These are phyloP conservation scores for Pythium myriotylum DNA, from an alignment of 352 stramenopile genomes.

Conservation along the genomic window DNA sequence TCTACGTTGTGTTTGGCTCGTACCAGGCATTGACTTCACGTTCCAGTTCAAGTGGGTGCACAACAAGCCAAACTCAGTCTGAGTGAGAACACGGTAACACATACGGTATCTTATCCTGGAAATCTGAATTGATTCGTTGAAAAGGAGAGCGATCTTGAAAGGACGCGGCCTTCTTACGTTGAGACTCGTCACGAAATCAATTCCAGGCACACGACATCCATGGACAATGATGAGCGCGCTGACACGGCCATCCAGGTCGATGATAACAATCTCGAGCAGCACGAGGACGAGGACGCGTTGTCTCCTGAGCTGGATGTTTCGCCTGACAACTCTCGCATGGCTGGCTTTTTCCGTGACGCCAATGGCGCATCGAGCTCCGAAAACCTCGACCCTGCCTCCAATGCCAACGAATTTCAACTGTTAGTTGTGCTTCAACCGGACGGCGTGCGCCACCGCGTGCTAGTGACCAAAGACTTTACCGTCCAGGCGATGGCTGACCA, in stretches of 20 bases:
- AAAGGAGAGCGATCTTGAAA: constrained; percentile 1
- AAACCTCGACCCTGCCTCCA: constrained; percentile 7
- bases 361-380: constrained; percentile 2
- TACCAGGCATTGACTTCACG: too few relatives aligned
- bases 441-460: constrained; percentile 70
- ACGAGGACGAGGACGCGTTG: constrained; percentile 1
- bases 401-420: constrained; percentile 48
- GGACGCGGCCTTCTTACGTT: too few relatives aligned
- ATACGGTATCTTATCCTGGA: too few relatives aligned
- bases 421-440: constrained; percentile 77
- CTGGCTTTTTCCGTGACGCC: constrained; percentile 11
- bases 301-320: too few relatives aligned
- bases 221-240: constrained; percentile 8
- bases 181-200: too few relatives aligned
- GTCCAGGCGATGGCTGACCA: constrained; percentile 53
- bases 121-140: neutral
- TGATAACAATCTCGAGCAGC: constrained; percentile 6
- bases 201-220: neutral
- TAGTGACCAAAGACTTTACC: constrained; percentile 51
- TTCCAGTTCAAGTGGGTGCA: too few relatives aligned
- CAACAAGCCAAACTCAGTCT: too few relatives aligned
- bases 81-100: too few relatives aligned
- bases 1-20: too few relatives aligned
- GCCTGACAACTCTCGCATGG: constrained; percentile 8
- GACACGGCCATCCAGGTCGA: constrained; percentile 11